Conservation (phyloP, 78 protist genomes). For the Dictyostelium capitatum region DNA sequence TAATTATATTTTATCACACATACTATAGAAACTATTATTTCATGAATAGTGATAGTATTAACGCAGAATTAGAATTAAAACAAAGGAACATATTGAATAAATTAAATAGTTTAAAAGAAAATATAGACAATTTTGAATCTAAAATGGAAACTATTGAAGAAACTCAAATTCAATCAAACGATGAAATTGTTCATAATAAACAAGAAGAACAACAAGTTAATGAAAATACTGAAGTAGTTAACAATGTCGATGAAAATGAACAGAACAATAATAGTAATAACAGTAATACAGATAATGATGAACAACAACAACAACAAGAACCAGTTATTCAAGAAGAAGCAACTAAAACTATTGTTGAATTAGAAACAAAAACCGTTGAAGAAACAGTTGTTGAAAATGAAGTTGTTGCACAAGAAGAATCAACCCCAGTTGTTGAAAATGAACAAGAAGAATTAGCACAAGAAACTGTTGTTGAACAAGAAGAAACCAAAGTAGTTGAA, state of each 20-base stretch:
- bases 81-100: conserved; percentile 9
- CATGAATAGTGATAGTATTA: neutral
- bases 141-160: conserved; percentile 51
- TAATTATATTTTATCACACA: too few relatives aligned
- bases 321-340: neutral
- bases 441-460: neutral
- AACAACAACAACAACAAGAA: neutral
- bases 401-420: neutral
- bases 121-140: neutral
- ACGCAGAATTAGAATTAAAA: neutral
- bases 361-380: neutral
- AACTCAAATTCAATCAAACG: conserved; percentile 2
- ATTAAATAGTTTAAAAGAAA: neutral
- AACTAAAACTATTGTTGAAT: too few relatives aligned
- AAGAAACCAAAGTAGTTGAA: conserved; percentile 19
- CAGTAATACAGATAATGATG: neutral
- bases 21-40: too few relatives aligned
- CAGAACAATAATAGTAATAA: neutral
- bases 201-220: neutral
- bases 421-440: neutral
- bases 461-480: conserved; percentile 29
- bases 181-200: neutral
- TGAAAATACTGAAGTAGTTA: neutral
- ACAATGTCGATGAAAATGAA: neutral
- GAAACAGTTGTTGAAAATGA: neutral